phyloP scores from a whole-genome alignment of 2,329 filamentous ascomycete species.

The Cladosporium austrohemisphaericum region DNA sequence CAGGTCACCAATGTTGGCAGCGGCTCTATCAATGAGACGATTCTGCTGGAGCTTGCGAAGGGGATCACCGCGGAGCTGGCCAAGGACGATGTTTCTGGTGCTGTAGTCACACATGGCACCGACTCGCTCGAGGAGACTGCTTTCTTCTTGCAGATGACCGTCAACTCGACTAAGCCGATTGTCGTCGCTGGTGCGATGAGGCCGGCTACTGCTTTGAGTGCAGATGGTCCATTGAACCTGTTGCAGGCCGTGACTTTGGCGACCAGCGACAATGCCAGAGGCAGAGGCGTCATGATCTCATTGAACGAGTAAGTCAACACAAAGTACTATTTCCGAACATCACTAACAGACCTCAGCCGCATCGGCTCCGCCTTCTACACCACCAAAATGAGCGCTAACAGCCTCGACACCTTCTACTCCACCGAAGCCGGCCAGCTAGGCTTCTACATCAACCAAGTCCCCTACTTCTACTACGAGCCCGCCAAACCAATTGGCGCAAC shows the following conservation, averaged over 20 bases:
- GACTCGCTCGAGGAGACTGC: slow-evolving; percentile 63
- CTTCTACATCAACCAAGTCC: slow-evolving; percentile 55
- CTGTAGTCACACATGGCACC: slow-evolving; percentile 62
- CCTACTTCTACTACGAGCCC: slow-evolving; percentile 58
- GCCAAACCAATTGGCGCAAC: slow-evolving; percentile 47
- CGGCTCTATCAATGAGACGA: slow-evolving; percentile 44
- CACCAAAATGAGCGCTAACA: slow-evolving; percentile 61
- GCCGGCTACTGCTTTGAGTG: slow-evolving; percentile 58
- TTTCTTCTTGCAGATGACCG: slow-evolving; percentile 59
- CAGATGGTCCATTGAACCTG: slow-evolving; percentile 62
- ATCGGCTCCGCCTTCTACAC: slow-evolving; percentile 57
- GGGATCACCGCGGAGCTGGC: slow-evolving; percentile 50
- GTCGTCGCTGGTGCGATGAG: slow-evolving; percentile 61
- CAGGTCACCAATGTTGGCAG: slow-evolving; percentile 37
- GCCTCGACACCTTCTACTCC: slow-evolving; percentile 59
- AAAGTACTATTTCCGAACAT: neutral
- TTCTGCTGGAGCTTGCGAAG: slow-evolving; percentile 48
- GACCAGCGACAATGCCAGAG: slow-evolving; percentile 40
- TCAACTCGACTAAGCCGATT: slow-evolving; percentile 57
- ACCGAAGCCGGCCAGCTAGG: slow-evolving; percentile 57
- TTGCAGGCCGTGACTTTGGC: slow-evolving; percentile 59
- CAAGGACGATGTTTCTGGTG: slow-evolving; percentile 41
- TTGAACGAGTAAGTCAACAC: slow-evolving; percentile 49
- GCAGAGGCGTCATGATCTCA: slow-evolving; percentile 57
- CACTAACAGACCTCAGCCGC: slow-evolving; percentile 31